These are phyloP conservation scores for Beauveria sp. DNA, from an alignment of 2,329 filamentous ascomycete species.

Conservation along the genomic window DNA sequence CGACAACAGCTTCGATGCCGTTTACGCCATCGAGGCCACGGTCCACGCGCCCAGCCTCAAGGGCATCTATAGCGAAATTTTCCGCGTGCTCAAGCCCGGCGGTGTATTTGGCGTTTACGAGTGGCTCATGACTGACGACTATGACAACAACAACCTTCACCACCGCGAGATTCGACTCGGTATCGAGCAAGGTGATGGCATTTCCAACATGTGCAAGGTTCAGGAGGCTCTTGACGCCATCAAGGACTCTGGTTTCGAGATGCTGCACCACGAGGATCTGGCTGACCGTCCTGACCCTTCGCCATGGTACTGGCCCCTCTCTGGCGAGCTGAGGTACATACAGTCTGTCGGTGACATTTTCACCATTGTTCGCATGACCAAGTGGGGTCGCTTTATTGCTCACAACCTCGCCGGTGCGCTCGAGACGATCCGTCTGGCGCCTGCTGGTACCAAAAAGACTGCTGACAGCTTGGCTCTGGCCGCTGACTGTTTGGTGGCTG, in stretches of 20 bases:
- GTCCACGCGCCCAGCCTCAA: constrained; percentile 81
- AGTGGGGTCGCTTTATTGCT: constrained; percentile 60
- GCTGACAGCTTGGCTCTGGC: constrained; percentile 72
- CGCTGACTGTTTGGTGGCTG: constrained; percentile 73
- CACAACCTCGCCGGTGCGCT: constrained; percentile 66
- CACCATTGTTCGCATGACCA: constrained; percentile 78
- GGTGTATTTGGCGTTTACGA: constrained; percentile 92
- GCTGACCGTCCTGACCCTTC: constrained; percentile 43
- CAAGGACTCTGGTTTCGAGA: constrained; percentile 73
- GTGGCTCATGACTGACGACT: constrained; percentile 94
- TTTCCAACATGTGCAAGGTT: constrained; percentile 87
- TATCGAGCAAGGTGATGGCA: constrained; percentile 88
- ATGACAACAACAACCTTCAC: constrained; percentile 73
- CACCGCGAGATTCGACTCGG: constrained; percentile 82
- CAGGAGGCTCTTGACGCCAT: constrained; percentile 72
- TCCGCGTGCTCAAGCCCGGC: constrained; percentile 87
- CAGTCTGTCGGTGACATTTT: constrained; percentile 64
- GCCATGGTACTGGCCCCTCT: constrained; percentile 87
- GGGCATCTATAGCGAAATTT: constrained; percentile 85
- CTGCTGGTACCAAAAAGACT: constrained; percentile 76
- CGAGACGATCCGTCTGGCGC: constrained; percentile 64
- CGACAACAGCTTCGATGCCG: constrained; percentile 80
- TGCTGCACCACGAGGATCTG: constrained; percentile 51
- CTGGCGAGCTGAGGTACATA: constrained; percentile 72
- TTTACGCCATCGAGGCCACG: constrained; percentile 92